Evolutionary conservation across 805 yeast species (phyloP).

Genomic region (Wickerhamiella cacticola): DNA sequence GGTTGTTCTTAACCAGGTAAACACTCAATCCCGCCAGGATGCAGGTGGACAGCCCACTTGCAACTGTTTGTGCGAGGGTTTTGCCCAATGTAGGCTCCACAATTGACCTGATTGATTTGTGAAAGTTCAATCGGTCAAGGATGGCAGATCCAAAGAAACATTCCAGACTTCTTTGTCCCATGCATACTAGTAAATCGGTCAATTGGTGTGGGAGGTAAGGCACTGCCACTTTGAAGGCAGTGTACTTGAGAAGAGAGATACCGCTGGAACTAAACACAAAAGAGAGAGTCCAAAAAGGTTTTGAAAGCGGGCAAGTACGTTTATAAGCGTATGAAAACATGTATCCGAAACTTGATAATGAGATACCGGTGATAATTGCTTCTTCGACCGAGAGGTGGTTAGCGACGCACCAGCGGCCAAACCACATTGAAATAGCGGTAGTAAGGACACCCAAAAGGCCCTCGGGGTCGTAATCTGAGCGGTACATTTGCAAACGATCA

Average conservation of each 20-base stretch:
- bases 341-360: constrained; percentile 24
- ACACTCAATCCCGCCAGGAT: constrained; percentile 16
- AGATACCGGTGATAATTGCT: constrained; percentile 22
- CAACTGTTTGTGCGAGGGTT: constrained; percentile 12
- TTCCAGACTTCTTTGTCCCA: constrained; percentile 27
- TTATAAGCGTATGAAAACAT: constrained; percentile 25
- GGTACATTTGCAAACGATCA: constrained; percentile 16
- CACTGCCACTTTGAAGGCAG: constrained; percentile 18
- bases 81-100: constrained; percentile 1
- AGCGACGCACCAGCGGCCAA: constrained; percentile 27
- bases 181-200: constrained; percentile 17
- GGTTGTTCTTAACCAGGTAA: constrained; percentile 16
- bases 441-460: constrained; percentile 30
- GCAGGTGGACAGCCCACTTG: constrained; percentile 16
- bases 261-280: constrained; percentile 28
- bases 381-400: constrained; percentile 21
- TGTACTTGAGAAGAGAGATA: constrained; percentile 25
- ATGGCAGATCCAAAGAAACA: constrained; percentile 24
- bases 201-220: constrained; percentile 25
- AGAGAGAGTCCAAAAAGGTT: constrained; percentile 31
- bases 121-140: constrained; percentile 16
- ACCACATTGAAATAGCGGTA: constrained; percentile 31
- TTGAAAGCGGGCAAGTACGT: constrained; percentile 27
- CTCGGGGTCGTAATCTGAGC: constrained; percentile 29
- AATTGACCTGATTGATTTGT: background rate